These are phyloP conservation scores for Penicillium sp. DNA, from an alignment of 2,329 filamentous ascomycete species.

Conservation along the genomic window DNA sequence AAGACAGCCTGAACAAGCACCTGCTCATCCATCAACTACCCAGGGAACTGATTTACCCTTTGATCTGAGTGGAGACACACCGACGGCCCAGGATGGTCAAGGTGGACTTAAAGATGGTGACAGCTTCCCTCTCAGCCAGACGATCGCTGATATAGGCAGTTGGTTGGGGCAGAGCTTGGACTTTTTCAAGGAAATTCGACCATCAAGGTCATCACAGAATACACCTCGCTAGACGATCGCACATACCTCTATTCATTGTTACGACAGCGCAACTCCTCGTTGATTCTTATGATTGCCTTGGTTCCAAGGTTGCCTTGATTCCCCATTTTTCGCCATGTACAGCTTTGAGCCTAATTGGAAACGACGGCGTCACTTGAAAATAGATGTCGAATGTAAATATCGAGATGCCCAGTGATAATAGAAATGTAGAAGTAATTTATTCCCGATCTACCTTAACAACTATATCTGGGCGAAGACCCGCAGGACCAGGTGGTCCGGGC, in stretches of 20 bases:
- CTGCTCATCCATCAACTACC: conserved; percentile 5
- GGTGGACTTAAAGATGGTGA: conserved; percentile 26
- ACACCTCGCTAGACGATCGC: neutral
- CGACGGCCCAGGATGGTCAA: conserved; percentile 35
- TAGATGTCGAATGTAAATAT: neutral
- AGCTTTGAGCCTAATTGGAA: neutral
- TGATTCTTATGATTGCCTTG: neutral
- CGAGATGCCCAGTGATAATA: neutral
- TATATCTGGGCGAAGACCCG: neutral
- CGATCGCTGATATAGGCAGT: conserved; percentile 44
- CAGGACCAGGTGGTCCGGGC: conserved; percentile 11
- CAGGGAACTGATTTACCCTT: conserved; percentile 25
- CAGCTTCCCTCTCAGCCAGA: conserved; percentile 42
- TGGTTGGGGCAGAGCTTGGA: conserved; percentile 45
- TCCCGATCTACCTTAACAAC: too few species aligned
- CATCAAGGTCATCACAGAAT: conserved; percentile 12
- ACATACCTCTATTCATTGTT: neutral
- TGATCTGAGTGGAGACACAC: conserved; percentile 31
- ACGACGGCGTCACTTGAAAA: neutral
- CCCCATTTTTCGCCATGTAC: conserved; percentile 2
- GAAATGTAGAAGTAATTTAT: neutral
- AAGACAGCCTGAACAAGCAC: neutral
- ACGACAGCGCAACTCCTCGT: neutral
- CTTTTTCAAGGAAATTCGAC: conserved; percentile 32
- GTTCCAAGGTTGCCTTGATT: neutral